Percentiles rank a stretch among this genome's conserved stretches.
phyloP scores from a whole-genome alignment of 306 rosid genomes.

The Myrica gale region DNA sequence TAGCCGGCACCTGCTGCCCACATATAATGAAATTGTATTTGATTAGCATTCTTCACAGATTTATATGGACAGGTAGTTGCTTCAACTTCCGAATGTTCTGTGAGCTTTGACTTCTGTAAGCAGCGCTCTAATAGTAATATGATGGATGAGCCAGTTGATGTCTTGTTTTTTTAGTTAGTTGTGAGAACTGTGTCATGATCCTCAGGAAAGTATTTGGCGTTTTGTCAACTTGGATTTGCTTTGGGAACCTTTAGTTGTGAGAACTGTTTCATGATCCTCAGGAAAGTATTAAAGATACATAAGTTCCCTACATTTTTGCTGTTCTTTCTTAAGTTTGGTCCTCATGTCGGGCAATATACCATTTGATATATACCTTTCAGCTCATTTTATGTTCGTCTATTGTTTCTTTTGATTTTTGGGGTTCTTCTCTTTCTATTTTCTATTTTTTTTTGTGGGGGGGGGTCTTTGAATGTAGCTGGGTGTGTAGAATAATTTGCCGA shows the following conservation, averaged over 20 bases:
- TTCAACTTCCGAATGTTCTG: not conserved
- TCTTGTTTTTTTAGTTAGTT: not conserved
- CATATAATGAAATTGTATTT: not conserved
- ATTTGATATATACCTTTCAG: no score
- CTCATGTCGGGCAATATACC: no score
- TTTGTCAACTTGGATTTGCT: not conserved
- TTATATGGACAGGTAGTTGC: not conserved
- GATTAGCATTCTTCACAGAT: not conserved
- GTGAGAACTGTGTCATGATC: not conserved
- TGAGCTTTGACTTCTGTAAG: not conserved
- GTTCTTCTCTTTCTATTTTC: not conserved
- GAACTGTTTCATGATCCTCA: no score
- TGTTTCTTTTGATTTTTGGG: no score
- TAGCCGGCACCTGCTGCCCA: not conserved
- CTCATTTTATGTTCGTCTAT: no score
- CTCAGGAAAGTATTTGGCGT: not conserved
- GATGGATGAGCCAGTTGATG: not conserved
- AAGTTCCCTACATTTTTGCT: no score
- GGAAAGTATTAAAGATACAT: not conserved
- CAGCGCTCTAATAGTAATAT: not conserved
- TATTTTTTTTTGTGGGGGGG: not conserved
- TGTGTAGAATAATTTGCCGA: not conserved
- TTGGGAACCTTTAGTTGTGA: not conserved
- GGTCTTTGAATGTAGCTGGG: not conserved
- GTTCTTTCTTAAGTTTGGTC: not conserved